A percentile compares a stretch with the other conserved stretches of the same genome.
These are phyloP conservation scores for Aspergillus nidulans DNA, from an alignment of 495 filamentous ascomycete genomes.

Conservation along the genomic window DNA sequence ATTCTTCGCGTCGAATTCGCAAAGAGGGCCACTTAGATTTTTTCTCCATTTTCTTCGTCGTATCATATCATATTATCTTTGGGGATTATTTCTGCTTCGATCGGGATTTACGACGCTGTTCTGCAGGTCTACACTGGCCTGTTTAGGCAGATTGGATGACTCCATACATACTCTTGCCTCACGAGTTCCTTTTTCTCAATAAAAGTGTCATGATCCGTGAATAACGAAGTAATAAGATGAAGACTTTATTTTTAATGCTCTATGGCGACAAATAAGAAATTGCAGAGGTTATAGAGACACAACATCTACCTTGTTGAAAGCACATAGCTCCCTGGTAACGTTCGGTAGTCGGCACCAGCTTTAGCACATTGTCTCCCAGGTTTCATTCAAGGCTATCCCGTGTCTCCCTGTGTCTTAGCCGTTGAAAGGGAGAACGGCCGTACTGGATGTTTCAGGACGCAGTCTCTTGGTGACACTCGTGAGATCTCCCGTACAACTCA, in stretches of 20 bases:
- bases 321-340: neutral
- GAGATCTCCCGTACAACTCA: neutral
- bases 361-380: neutral
- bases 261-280: neutral
- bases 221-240: neutral
- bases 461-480: neutral
- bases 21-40: constrained; percentile 64
- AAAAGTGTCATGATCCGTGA: constrained; percentile 3
- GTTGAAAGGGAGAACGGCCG: neutral
- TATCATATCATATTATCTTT: constrained; percentile 18
- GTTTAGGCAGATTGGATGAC: neutral
- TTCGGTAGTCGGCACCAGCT: neutral
- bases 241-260: no score
- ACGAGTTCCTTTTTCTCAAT: neutral
- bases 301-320: neutral
- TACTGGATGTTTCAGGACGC: neutral
- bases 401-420: neutral
- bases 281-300: neutral
- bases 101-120: constrained; percentile 6
- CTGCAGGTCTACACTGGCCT: neutral
- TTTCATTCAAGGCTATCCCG: neutral
- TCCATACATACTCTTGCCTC: neutral
- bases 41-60: constrained; percentile 19
- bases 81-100: constrained; percentile 1
- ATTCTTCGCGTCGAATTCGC: constrained; percentile 90